Evolutionary conservation across 441 rosid genomes (phyloP), one percentile per base, ranked within the genome.

Genomic region (Metrosideros polymorpha): DNA sequence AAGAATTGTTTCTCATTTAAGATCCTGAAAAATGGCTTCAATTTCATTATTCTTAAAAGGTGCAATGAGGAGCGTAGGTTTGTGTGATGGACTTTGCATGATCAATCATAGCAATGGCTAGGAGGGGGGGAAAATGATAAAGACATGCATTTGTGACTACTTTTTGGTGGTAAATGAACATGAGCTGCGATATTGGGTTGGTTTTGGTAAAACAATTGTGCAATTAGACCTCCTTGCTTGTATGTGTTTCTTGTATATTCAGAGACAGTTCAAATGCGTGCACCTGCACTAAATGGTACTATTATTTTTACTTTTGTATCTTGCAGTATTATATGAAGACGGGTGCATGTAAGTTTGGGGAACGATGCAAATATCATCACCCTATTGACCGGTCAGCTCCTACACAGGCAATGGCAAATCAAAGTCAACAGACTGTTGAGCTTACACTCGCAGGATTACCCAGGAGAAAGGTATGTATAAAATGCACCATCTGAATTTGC

Each of bases 391-490:
- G 97, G 75, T 88, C 93, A 89, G 93, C 83, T 32, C 84, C 90
- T 89, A 84, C 91, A 56, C 86, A 47, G n/a, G 59, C 83, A 75
- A 54, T 54, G 76, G 82, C 86, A 86, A 90, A 85, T 85, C 95
- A 90, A 93, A 79, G 88, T 88, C 93, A 92, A 77, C 92, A 90
- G 76, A 85, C 86, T 59, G 89, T 94, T 51, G 94, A 95, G 95
- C 96, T 96, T 87, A 94, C 97, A 84, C 98, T 93, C 89, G 99
- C 99, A 50, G 99, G 99, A 90, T 93, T 95, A 71, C 97, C 99
- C 45, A 92, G 99, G 92, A 93, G 99, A 96, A 98, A 96, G 99
- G 99, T 95, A 90, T 47, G 43, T 27, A 22, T 24, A 35, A n/a
- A 66, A 22, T 22, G 14, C 35, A 42, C 17, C 30, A 25, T 39